Evolutionary conservation across 2,329 filamentous ascomycete genomes (phyloP).

Genomic region (Calonectria ilicicola): DNA sequence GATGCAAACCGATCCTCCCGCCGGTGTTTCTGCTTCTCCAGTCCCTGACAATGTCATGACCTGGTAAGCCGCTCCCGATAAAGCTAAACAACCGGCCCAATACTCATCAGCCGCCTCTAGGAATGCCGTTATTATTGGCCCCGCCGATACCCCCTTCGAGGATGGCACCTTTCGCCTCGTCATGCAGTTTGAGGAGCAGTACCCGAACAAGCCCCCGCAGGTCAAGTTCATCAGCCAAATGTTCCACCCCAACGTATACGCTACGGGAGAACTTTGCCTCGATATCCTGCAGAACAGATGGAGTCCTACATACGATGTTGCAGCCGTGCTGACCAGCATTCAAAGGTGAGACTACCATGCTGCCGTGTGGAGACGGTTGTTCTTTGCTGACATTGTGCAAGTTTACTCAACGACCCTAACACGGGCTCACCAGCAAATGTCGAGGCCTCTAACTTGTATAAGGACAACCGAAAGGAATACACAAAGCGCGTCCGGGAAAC

Average conservation of each 20-base stretch:
- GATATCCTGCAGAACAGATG: slow-evolving; percentile 98
- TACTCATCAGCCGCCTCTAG: slow-evolving; percentile 59
- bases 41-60: slow-evolving; percentile 98
- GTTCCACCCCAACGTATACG: slow-evolving; percentile 99
- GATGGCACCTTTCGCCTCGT: slow-evolving; percentile 97
- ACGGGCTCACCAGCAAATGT: slow-evolving; percentile 98
- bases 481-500: slow-evolving; percentile 95
- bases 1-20: slow-evolving; percentile 99
- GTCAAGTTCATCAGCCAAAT: slow-evolving; percentile 99
- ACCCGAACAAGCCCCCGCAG: slow-evolving; percentile 96
- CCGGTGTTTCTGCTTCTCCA: slow-evolving; percentile 94
- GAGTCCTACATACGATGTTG: slow-evolving; percentile 99
- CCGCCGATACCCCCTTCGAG: slow-evolving; percentile 96
- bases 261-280: slow-evolving; percentile 93
- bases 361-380: neutral
- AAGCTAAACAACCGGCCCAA: neutral
- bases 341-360: slow-evolving; percentile 75
- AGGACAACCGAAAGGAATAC: slow-evolving; percentile 97
- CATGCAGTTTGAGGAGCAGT: slow-evolving; percentile 99
- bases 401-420: slow-evolving; percentile 96
- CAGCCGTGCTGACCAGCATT: slow-evolving; percentile 95
- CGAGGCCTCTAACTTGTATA: slow-evolving; percentile 97
- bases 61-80: slow-evolving; percentile 69
- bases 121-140: slow-evolving; percentile 99
- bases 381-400: slow-evolving; percentile 55